Conservation (phyloP, 2,329 filamentous ascomycete species). For the Paecilomyces dactylethromorphus region DNA sequence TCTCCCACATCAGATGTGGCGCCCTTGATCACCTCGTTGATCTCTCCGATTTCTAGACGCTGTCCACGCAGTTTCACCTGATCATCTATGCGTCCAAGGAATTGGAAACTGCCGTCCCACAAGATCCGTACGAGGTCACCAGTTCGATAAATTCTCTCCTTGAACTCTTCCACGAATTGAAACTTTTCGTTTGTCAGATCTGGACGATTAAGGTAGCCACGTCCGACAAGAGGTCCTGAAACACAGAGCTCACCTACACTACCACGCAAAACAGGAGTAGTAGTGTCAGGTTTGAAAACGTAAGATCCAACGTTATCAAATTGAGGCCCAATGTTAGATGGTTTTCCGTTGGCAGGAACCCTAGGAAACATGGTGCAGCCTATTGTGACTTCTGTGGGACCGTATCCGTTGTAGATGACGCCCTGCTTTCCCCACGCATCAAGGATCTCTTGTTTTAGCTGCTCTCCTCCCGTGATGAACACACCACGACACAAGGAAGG, state of each 20-base stretch:
- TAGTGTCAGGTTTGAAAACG: slow-evolving; percentile 64
- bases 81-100: slow-evolving; percentile 80
- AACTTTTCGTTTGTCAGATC: slow-evolving; percentile 75
- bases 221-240: slow-evolving; percentile 78
- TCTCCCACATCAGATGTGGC: slow-evolving; percentile 56
- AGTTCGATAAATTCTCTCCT: slow-evolving; percentile 71
- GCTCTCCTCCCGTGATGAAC: slow-evolving; percentile 89
- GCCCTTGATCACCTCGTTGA: slow-evolving; percentile 72
- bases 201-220: slow-evolving; percentile 75
- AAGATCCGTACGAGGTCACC: slow-evolving; percentile 80
- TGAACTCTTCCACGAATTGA: slow-evolving; percentile 52
- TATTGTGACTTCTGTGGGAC: slow-evolving; percentile 88
- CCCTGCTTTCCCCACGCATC: slow-evolving; percentile 73
- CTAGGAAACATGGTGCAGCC: slow-evolving; percentile 85
- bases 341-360: slow-evolving; percentile 68
- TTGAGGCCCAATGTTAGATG: slow-evolving; percentile 80
- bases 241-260: slow-evolving; percentile 84
- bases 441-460: slow-evolving; percentile 80
- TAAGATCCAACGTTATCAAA: slow-evolving; percentile 85
- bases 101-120: slow-evolving; percentile 76
- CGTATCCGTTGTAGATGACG: slow-evolving; percentile 89
- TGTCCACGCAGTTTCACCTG: slow-evolving; percentile 90
- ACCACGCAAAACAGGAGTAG: slow-evolving; percentile 66
- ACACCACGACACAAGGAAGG: slow-evolving; percentile 74
- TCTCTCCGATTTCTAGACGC: slow-evolving; percentile 82